These are phyloP conservation scores for Chenopodium quinoa DNA, from an alignment of 148 eudicot genomes.

Conservation along the genomic window DNA sequence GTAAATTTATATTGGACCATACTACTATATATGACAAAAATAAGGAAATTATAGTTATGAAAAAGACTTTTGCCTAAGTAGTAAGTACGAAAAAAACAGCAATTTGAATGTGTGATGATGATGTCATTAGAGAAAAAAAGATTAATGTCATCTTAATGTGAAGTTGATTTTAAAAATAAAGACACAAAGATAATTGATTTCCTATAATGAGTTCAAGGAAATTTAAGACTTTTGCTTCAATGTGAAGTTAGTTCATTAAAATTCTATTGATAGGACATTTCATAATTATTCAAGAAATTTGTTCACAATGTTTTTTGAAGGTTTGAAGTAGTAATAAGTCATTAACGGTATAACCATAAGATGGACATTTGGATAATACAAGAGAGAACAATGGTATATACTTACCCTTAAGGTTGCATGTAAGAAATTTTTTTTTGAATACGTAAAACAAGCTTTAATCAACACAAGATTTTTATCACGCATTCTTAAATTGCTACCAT, in stretches of 20 bases:
- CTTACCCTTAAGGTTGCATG: no score
- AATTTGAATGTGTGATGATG: not conserved
- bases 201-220: not conserved
- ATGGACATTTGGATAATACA: no score
- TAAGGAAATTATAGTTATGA: not conserved
- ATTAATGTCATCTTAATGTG: no score
- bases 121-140: not conserved
- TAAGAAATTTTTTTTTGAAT: no score
- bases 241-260: not conserved
- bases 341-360: no score
- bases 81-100: not conserved
- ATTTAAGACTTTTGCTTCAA: not conserved
- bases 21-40: not conserved
- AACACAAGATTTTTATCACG: no score
- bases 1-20: not conserved
- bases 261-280: not conserved
- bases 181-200: conserved; percentile 1
- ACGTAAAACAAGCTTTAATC: no score
- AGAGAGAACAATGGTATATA: no score
- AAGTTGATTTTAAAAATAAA: not conserved
- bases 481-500: no score
- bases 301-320: no score
- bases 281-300: not conserved
- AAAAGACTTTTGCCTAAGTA: not conserved
- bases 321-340: no score